Base-by-base conservation (phyloP, 2,329 filamentous ascomycete species). In the Aureobasidium sp. region DNA sequence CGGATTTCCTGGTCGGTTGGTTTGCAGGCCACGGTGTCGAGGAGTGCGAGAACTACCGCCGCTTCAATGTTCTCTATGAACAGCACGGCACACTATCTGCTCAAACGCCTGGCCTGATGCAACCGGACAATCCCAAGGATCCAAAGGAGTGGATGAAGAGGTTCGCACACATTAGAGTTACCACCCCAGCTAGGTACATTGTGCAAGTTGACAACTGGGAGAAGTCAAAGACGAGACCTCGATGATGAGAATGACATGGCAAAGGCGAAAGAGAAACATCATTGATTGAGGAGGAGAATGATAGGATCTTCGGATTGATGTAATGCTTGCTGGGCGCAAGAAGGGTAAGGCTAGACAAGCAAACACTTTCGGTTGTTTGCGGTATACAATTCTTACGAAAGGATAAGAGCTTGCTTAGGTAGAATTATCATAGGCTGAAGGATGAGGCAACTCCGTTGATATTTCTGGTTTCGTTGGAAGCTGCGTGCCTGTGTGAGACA, bases 1-100 rank as follows among this genome's bases (percentile, higher is more conserved):
- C 69, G 1, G 70, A 70, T 33, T 63, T 64, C 5, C 62, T 72
- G 57, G 69, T 73, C 15, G 64, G 71, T 2, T 71, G 70, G 70
- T 74, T 73, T 45, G 35, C 49, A 9, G 60, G 60, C 24, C 70
- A 67, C 66, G 61, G 62, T 27, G 45, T 67, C 4, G 27, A 62
- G 24, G 63, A 72, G 12, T 66, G 65, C 2, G 62, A 49, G 31
- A 64, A 63, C 4, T 71, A 66, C 57, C 59, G 71, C 17, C 68
- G 67, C 33, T 72, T 73, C 54, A 50, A 67, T 11, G 65, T 74
- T 11, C 67, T 68, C 40, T 63, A 72, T 57, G 66, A 69, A 24
- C 60, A 61, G 9, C 29, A 64, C 15, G 54, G 31, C 62, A 65
- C 12, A 42, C 52, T 35, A 54, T 35, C 17, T 37, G 40, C 29